Base-by-base conservation (phyloP, 345 rosid species). In the Ailanthus altissimus region DNA sequence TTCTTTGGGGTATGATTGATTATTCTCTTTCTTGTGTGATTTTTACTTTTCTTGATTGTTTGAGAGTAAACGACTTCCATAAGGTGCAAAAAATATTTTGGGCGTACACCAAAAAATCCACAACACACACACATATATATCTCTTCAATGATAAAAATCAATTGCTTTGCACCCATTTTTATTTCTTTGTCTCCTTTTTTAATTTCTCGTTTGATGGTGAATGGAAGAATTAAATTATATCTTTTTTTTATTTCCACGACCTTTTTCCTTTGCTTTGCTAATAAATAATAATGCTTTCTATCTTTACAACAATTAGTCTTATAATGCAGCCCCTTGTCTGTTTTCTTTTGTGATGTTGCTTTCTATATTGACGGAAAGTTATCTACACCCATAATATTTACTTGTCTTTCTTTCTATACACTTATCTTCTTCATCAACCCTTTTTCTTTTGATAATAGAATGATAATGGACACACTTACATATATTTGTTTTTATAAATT, bases 301-400 rank as follows among this genome's bases (percentile, higher is more conserved):
- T 56, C 83, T 77, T 80, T 75, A 59, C 81, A 50, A 75, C 83
- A 62, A 60, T 46, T 67, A 12, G 80, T 53, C 69, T 46, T n/a
- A 51, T 32, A 25, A 75, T 67, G 78, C 60, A 67, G 86, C 80
- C 62, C 79, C 75, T 28, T 56, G 54, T 9, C 14, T 46, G 32
- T 15, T 74, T 25, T 69, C 21, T 9, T 53, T 61, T 21, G 16
- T 43, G 26, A 18, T 59, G 50, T 15, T 74, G 70, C 64, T 67
- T 74, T 70, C 7, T 16, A 26, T 25, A 40, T 32, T 14, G 21
- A 32, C 59, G 51, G 32, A 72, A 47, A 28, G 23, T 36, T 5
- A 32, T 5, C 20, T 18, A 0, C 69, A 18, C 46, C 54, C 25
- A 18, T 18, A 9, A 18, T 7, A 14, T 51, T 51, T 51, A 51